phyloP scores from a whole-genome alignment of 164 flowering plant species.

The Vitis amurensis region DNA sequence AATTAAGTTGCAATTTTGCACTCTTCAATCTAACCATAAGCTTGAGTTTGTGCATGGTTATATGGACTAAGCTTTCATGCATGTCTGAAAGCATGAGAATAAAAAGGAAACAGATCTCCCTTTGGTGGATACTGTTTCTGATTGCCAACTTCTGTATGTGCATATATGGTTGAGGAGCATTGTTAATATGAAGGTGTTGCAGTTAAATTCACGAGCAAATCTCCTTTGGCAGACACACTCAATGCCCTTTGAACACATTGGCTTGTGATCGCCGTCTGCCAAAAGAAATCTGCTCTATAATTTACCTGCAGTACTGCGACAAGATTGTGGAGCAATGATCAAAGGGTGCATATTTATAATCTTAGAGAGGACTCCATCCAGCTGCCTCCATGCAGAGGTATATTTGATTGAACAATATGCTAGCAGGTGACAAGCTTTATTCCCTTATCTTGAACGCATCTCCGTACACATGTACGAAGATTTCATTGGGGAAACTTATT shows the following conservation, averaged over 20 bases:
- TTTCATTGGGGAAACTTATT: neutral
- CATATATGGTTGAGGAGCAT: neutral
- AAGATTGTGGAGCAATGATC: neutral
- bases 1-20: too few species aligned
- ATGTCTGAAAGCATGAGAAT: too few species aligned
- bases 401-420: neutral
- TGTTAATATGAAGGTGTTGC: neutral
- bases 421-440: neutral
- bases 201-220: conserved; percentile 9
- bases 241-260: too few species aligned
- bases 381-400: neutral
- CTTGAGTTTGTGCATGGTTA: too few species aligned
- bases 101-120: too few species aligned
- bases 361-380: neutral
- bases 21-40: too few species aligned
- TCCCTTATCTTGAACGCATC: neutral
- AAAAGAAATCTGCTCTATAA: neutral
- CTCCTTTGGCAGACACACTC: conserved; percentile 1
- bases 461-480: neutral
- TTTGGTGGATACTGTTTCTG: too few species aligned
- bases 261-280: neutral
- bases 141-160: too few species aligned
- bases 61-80: too few species aligned
- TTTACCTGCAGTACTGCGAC: neutral
- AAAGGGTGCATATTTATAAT: neutral